Evolutionary conservation across 1,284 basidiomycete species (phyloP).

Genomic region (Sphagnurus paluster): DNA sequence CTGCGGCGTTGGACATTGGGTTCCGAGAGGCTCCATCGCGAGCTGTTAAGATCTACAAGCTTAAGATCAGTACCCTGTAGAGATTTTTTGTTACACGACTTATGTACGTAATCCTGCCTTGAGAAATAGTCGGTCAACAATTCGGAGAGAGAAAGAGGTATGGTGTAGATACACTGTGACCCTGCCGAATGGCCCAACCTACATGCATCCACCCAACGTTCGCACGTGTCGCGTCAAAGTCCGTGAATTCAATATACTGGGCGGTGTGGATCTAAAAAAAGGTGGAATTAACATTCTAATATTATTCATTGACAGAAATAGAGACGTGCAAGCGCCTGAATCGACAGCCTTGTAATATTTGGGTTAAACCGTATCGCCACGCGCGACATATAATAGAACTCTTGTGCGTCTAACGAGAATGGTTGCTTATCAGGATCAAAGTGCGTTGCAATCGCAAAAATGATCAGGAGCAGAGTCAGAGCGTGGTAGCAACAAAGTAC

Average conservation of each 20-base stretch:
- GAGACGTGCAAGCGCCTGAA: slow-evolving; percentile 52
- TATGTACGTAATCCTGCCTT: slow-evolving; percentile 74
- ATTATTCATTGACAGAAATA: slow-evolving; percentile 4
- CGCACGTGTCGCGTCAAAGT: slow-evolving; percentile 46
- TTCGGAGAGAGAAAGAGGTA: slow-evolving; percentile 1
- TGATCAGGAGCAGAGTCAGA: slow-evolving; percentile 54
- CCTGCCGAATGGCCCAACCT: slow-evolving; percentile 58
- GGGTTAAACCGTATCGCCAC: slow-evolving; percentile 48
- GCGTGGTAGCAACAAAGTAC: slow-evolving; percentile 39
- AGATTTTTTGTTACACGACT: slow-evolving; percentile 29
- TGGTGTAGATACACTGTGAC: slow-evolving; percentile 47
- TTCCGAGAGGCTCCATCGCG: slow-evolving; percentile 55
- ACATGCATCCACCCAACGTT: slow-evolving; percentile 54
- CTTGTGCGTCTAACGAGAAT: slow-evolving; percentile 50
- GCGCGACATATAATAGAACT: slow-evolving; percentile 58
- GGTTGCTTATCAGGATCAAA: slow-evolving; percentile 46
- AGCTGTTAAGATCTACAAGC: slow-evolving; percentile 59
- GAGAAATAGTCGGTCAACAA: too few species aligned
- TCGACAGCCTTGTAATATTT: slow-evolving; percentile 51
- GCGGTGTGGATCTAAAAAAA: slow-evolving; percentile 55
- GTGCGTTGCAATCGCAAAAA: slow-evolving; percentile 51
- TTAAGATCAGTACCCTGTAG: too few species aligned
- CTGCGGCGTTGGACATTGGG: slow-evolving; percentile 47
- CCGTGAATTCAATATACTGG: slow-evolving; percentile 58
- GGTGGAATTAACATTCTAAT: slow-evolving; percentile 1